These are phyloP conservation scores for Raphanus raphanistrum DNA, from an alignment of 345 rosid species.

Conservation along the genomic window DNA sequence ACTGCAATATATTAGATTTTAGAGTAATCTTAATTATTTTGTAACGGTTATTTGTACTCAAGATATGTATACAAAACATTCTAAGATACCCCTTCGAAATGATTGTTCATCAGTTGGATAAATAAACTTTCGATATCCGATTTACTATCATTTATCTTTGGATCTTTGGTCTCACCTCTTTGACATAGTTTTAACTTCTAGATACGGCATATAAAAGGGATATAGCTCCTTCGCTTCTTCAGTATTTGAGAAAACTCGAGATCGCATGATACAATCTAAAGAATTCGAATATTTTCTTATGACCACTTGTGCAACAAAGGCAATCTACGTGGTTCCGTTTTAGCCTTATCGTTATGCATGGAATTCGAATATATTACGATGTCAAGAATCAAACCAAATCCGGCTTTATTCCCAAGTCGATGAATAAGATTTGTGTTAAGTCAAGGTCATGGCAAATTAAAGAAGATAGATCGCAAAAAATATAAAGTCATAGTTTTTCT, in stretches of 20 bases:
- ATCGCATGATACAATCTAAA: slow-evolving; percentile 16
- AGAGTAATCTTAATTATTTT: neutral
- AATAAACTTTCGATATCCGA: neutral
- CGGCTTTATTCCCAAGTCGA: slow-evolving; percentile 20
- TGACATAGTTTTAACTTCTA: neutral
- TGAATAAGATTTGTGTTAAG: slow-evolving; percentile 19
- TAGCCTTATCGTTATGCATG: slow-evolving; percentile 32
- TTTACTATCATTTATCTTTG: neutral
- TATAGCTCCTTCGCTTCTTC: neutral
- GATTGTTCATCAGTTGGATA: neutral
- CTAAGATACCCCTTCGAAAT: neutral
- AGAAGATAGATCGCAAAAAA: slow-evolving; percentile 5
- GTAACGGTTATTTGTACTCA: neutral
- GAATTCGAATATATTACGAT: slow-evolving; percentile 11
- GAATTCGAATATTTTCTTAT: slow-evolving; percentile 1
- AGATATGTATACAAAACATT: neutral
- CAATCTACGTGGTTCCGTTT: slow-evolving; percentile 16
- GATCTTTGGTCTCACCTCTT: neutral
- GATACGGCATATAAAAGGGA: neutral
- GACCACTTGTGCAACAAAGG: slow-evolving; percentile 20
- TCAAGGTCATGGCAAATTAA: slow-evolving; percentile 19
- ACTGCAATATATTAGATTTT: neutral
- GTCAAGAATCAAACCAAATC: slow-evolving; percentile 28
- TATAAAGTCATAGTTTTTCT: neutral
- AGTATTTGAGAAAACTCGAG: slow-evolving; percentile 31